Conservation (phyloP, 352 stramenopile genomes). For the Globisporangium alternatum region DNA sequence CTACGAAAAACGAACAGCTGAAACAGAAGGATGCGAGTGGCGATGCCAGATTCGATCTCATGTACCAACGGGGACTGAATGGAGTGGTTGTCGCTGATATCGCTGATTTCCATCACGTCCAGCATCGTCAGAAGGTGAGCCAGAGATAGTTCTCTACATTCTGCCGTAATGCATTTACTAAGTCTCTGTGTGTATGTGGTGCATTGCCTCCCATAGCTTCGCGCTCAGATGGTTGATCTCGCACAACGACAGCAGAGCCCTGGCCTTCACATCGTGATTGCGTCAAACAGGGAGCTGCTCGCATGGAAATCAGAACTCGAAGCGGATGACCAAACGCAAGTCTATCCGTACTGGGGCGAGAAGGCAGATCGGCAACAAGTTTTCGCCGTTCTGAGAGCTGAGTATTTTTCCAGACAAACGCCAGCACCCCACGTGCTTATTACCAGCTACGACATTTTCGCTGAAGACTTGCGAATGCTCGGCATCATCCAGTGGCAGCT, state of each 20-base stretch:
- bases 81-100: constrained; percentile 22
- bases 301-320: constrained; percentile 38
- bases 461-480: constrained; percentile 41
- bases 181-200: neutral
- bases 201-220: constrained; percentile 19
- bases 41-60: constrained; percentile 7
- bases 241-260: constrained; percentile 25
- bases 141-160: neutral
- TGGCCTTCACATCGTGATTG: constrained; percentile 43
- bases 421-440: constrained; percentile 45
- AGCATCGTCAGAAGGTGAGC: constrained; percentile 15
- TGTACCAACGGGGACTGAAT: constrained; percentile 31
- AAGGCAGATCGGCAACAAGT: constrained; percentile 36
- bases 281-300: constrained; percentile 31
- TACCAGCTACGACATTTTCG: constrained; percentile 55
- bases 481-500: constrained; percentile 45
- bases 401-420: constrained; percentile 29
- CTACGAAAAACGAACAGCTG: neutral
- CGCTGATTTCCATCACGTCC: constrained; percentile 9
- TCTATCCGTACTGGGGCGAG: constrained; percentile 60
- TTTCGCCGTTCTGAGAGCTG: constrained; percentile 33
- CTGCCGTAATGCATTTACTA: constrained; percentile 6
- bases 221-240: constrained; percentile 28
- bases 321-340: constrained; percentile 22
- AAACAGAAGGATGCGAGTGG: neutral